Evolutionary conservation across 192 early-diverging fungal genomes (phyloP), one percentile per base, ranked within the genome.

Genomic region (Linderina pennispora): DNA sequence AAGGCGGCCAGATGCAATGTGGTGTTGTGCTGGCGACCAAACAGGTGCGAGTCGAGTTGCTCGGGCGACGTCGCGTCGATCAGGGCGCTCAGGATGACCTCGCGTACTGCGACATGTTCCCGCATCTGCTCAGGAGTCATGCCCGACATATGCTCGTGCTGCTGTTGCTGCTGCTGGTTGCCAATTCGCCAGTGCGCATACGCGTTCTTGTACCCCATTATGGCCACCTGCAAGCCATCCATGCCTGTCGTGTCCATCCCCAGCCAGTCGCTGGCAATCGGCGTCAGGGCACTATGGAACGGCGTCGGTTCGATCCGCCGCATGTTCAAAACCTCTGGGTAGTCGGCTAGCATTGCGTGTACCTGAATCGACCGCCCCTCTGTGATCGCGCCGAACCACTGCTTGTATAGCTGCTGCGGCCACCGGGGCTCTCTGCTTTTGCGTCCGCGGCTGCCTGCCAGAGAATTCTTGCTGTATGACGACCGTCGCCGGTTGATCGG

Each of bases 181-280:
- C 70, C 70, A 23, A 74, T 46, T 15, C 70, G 53, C 70, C 70
- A 74, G 54, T 66, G 57, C 8, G 70, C 70, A 23, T 74, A 74
- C 1, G 70, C 70, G 45, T 74, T 74, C 36, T 74, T 74, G 52
- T 66, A 72, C 3, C 61, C 67, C 68, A 76, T 72, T 17, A 76
- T 66, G 24, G 74, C 68, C 11, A 76, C 60, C 43, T 76, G 74
- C 28, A 76, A 53, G n/a, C 63, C 74, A 21, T 76, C 74, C 74
- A 76, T 76, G 18, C 64, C 64, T 4, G 74, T 52, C 13, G 74
- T 76, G 51, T 76, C 74, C 41, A 67, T 71, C 1, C 74, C 74
- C 3, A 76, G 59, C 55, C 53, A 76, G 18, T 60, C 57, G 40
- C 58, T 67, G 23, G 74, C 74, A 28, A 66, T 62, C 6, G 53